These are phyloP conservation scores for Penicillium palitans DNA, from an alignment of 2,329 filamentous ascomycete species.

Conservation along the genomic window DNA sequence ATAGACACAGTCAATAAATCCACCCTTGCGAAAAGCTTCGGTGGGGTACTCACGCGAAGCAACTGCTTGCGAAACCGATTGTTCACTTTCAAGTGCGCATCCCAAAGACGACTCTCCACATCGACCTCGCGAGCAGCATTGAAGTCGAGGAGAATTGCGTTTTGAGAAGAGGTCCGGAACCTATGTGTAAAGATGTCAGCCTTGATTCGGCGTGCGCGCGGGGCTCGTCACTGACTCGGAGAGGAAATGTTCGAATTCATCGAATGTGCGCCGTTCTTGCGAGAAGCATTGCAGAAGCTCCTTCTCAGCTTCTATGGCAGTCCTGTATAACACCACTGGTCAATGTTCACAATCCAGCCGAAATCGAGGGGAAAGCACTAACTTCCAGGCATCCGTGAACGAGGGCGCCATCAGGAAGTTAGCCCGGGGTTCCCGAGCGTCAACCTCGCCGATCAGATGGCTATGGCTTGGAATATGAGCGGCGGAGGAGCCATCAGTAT, in stretches of 20 bases:
- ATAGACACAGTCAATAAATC: constrained; percentile 11
- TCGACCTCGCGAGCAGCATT: constrained; percentile 53
- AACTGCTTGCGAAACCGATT: constrained; percentile 72
- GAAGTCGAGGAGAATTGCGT: constrained; percentile 68
- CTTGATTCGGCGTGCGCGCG: constrained; percentile 10
- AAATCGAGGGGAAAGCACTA: constrained; percentile 29
- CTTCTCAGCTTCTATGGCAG: constrained; percentile 49
- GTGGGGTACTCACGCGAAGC: constrained; percentile 48
- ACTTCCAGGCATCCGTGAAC: constrained; percentile 56
- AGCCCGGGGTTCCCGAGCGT: constrained; percentile 51
- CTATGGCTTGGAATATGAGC: constrained; percentile 53
- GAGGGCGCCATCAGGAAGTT: constrained; percentile 46
- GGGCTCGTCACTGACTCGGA: constrained; percentile 36
- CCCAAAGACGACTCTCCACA: constrained; percentile 74
- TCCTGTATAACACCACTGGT: constrained; percentile 27
- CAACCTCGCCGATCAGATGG: constrained; percentile 58
- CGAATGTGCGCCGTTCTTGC: constrained; percentile 51
- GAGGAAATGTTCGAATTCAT: constrained; percentile 50
- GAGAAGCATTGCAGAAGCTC: constrained; percentile 51
- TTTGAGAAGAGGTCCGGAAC: constrained; percentile 70
- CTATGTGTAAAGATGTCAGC: constrained; percentile 43
- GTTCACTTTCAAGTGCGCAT: constrained; percentile 74
- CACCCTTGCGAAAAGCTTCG: background rate
- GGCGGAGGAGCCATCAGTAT: constrained; percentile 57
- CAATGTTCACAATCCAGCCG: constrained; percentile 16